phyloP scores from a whole-genome alignment of 139 green algal species.

The Spirogloea muscicola region DNA sequence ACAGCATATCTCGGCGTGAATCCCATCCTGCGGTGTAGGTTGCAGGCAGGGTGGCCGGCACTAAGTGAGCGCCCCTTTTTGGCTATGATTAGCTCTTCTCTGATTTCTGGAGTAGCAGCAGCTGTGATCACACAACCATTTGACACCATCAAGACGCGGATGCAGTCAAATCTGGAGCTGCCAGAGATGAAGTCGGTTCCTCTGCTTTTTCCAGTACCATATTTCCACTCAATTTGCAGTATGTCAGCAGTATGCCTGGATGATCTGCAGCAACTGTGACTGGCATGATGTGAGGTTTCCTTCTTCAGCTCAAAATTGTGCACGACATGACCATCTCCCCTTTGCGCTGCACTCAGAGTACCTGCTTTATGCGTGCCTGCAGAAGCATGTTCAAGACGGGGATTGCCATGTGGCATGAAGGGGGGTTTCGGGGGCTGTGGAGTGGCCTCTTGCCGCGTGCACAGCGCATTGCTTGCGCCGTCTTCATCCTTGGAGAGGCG shows the following conservation, averaged over 20 bases:
- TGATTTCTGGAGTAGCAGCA: slow-evolving; percentile 29
- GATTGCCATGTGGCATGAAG: slow-evolving; percentile 14
- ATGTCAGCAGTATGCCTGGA: too few relatives aligned
- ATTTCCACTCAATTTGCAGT: too few relatives aligned
- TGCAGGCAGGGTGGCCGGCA: background rate
- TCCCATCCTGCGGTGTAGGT: slow-evolving; percentile 3
- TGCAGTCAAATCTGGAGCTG: slow-evolving; percentile 35
- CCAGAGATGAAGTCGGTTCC: background rate
- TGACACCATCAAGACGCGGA: slow-evolving; percentile 49
- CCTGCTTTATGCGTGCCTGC: too few relatives aligned
- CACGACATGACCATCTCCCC: too few relatives aligned
- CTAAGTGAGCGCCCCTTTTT: slow-evolving; percentile 13
- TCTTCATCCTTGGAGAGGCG: slow-evolving; percentile 36
- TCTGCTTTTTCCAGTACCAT: background rate
- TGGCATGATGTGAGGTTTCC: too few relatives aligned
- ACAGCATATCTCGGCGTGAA: slow-evolving; percentile 30
- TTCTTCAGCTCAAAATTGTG: too few relatives aligned
- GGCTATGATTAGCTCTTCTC: slow-evolving; percentile 18
- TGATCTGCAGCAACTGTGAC: too few relatives aligned
- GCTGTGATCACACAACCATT: slow-evolving; percentile 38
- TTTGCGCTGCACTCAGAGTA: too few relatives aligned
- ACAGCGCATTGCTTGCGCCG: slow-evolving; percentile 22
- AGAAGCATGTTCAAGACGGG: slow-evolving; percentile 9
- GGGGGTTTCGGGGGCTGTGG: slow-evolving; percentile 4
- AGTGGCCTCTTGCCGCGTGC: slow-evolving; percentile 17